Evolutionary conservation across 768 basidiomycete species (phyloP), one percentile per base, ranked within the genome.

Genomic region (Pleurotus eryngii): DNA sequence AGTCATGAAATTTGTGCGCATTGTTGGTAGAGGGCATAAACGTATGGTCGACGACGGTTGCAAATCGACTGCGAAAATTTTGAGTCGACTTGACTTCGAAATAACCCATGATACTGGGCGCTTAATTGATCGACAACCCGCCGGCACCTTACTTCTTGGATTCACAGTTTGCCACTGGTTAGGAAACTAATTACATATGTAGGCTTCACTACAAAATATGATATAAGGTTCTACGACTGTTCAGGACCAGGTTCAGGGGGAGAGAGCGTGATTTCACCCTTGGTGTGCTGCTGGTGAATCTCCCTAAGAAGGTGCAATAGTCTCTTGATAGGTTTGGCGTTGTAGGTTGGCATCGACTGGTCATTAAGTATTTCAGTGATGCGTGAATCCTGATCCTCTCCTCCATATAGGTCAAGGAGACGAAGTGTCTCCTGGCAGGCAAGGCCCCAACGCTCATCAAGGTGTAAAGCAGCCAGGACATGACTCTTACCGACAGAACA

Each of bases 321-420:
- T 54, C 63, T 72, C 57, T 80, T 77, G 59, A 76, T 72, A 9
- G 79, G 70, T 57, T 85, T 81, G n/a, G 75, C 68, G 27, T 70
- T 72, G 56, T 75, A 71, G 38, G 67, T 72, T 2, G 80, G 77
- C 35, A 60, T 61, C 8, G 69, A 71, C 5, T 69, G 68, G 60
- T 85, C 82, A 35, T 81, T 68, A 39, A 85, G 66, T 74, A 85
- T 76, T 42, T 72, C 74, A 14, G 78, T 61, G 20, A 87, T 79
- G 20, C 75, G 70, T 22, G 75, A 61, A 60, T 87, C 80, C 65
- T 78, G 75, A 55, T 68, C 71, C 26, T 78, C 76, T 22, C 66
- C 69, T 5, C 86, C 86, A 62, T 89, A 89, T 53, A 81, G 68
- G 15, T 63, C 66, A 42, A 87, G 67, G 38, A 89, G 78, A 8